A percentile compares a stretch with the other conserved stretches of the same genome.
phyloP scores from a whole-genome alignment of 345 rosid species.

The Eucalyptus decipiens region DNA sequence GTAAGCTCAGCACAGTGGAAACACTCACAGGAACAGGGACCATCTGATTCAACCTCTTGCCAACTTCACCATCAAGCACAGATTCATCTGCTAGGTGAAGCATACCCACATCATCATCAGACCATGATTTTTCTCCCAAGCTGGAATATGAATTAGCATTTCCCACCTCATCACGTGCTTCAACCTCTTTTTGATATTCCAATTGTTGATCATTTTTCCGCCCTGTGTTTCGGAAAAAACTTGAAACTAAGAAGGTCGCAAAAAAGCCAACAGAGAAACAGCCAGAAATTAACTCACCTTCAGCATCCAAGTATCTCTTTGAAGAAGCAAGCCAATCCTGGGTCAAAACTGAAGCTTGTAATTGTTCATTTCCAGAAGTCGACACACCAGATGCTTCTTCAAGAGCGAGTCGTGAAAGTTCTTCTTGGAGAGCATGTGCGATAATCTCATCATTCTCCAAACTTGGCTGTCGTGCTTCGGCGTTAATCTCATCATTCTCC shows the following conservation, averaged over 20 bases:
- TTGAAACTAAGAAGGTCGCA: not conserved
- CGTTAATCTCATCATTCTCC: constrained; percentile 58
- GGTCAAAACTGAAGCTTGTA: constrained; percentile 33
- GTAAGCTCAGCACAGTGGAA: not conserved
- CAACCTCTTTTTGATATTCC: constrained; percentile 6
- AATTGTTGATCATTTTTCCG: not conserved
- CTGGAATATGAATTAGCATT: constrained; percentile 3
- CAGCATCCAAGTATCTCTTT: not conserved
- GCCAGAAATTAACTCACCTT: constrained; percentile 2
- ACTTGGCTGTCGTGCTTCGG: constrained; percentile 6
- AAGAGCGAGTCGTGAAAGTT: constrained; percentile 46
- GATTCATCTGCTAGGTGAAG: constrained; percentile 47
- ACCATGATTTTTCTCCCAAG: constrained; percentile 1
- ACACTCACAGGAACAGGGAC: constrained; percentile 62
- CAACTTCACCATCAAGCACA: constrained; percentile 55
- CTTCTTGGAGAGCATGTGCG: constrained; percentile 69
- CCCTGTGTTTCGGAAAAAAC: not conserved
- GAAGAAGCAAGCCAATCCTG: constrained; percentile 51
- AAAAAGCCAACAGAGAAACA: not conserved
- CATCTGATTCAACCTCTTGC: constrained; percentile 63
- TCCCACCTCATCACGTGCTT: not conserved
- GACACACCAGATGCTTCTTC: constrained; percentile 35
- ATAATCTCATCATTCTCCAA: constrained; percentile 73
- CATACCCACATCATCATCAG: constrained; percentile 16
- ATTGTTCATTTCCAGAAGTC: not conserved